Evolutionary conservation across 306 rosid genomes (phyloP).

Genomic region (Vigna hirtella): DNA sequence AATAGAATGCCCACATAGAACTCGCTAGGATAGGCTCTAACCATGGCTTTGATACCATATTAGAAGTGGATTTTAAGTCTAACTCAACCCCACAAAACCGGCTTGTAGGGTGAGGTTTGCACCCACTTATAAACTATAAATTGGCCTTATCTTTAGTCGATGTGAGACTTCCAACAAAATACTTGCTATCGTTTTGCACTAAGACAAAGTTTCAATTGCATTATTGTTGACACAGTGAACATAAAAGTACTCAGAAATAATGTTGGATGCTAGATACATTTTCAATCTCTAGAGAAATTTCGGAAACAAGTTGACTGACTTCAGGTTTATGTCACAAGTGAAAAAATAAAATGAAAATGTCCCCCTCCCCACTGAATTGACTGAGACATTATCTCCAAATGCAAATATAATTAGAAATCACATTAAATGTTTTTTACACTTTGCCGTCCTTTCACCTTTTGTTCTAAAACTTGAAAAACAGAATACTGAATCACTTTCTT

Average conservation of each 20-base stretch:
- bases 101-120: too few relatives aligned
- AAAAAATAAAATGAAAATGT: slow-evolving; percentile 1
- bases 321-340: not conserved
- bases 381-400: not conserved
- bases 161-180: too few relatives aligned
- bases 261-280: not conserved
- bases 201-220: not conserved
- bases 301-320: not conserved
- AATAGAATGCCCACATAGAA: too few relatives aligned
- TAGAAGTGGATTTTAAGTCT: too few relatives aligned
- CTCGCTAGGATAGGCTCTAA: too few relatives aligned
- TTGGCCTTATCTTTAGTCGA: too few relatives aligned
- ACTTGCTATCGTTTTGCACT: slow-evolving; percentile 7
- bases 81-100: too few relatives aligned
- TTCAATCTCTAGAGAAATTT: not conserved
- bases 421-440: not conserved
- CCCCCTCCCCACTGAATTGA: not conserved
- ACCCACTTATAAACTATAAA: too few relatives aligned
- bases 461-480: not conserved
- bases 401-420: not conserved
- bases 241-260: not conserved
- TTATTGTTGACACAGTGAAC: not conserved
- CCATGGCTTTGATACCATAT: too few relatives aligned
- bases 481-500: not conserved
- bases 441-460: not conserved